A percentile compares a stretch with the other conserved stretches of the same genome.
Conservation (phyloP, 1,139 yeast genomes). For the Lodderomyces jiufengensis region DNA sequence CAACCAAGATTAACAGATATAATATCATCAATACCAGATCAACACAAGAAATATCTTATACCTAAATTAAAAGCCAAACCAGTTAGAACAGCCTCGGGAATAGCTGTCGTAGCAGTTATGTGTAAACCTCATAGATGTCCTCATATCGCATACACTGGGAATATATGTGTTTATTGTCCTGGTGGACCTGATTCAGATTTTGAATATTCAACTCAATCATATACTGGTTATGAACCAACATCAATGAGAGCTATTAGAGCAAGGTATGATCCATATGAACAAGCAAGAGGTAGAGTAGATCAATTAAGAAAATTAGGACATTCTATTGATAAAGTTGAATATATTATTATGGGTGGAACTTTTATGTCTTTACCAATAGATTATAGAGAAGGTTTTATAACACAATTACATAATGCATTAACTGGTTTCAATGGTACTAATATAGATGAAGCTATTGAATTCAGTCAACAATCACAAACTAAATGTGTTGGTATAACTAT, state of each 20-base stretch:
- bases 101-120: constrained; percentile 99
- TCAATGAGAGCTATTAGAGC: constrained; percentile 99
- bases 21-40: constrained; percentile 93
- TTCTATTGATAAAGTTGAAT: constrained; percentile 94
- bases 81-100: constrained; percentile 96
- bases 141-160: constrained; percentile 97
- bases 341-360: constrained; percentile 98
- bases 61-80: constrained; percentile 98
- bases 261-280: constrained; percentile 96
- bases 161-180: constrained; percentile 97
- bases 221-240: constrained; percentile 98
- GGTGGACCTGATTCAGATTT: constrained; percentile 99
- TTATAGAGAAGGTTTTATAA: constrained; percentile 84
- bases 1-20: constrained; percentile 96
- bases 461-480: constrained; percentile 91
- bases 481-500: constrained; percentile 98
- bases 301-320: constrained; percentile 95
- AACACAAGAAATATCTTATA: constrained; percentile 81
- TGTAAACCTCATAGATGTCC: constrained; percentile 99
- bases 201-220: constrained; percentile 96
- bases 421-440: constrained; percentile 89
- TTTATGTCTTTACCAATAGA: constrained; percentile 92
- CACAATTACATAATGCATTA: constrained; percentile 88
- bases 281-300: constrained; percentile 96
- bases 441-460: constrained; percentile 84